Conservation (phyloP, 148 eudicot genomes). For the Pouteria glomerata region DNA sequence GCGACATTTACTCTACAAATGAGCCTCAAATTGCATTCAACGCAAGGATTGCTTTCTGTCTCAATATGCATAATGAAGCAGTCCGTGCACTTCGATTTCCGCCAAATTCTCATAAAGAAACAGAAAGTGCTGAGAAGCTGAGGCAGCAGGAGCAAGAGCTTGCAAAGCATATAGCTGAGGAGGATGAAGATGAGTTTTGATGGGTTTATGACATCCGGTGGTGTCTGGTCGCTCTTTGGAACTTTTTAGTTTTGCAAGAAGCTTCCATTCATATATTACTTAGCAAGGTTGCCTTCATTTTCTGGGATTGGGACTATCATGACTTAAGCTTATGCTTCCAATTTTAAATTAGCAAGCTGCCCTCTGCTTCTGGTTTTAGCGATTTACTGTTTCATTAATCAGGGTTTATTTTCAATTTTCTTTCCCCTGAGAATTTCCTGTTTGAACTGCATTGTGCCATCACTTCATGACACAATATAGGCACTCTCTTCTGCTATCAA, state of each 20-base stretch:
- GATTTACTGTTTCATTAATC: background rate
- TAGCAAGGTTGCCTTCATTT: background rate
- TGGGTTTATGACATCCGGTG: background rate
- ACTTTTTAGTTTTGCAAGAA: background rate
- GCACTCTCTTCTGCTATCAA: too few species aligned
- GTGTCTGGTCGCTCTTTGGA: background rate
- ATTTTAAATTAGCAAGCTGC: background rate
- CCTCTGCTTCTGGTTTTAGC: background rate
- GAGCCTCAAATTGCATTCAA: conserved; percentile 93
- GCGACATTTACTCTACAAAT: conserved; percentile 87
- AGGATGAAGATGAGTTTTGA: conserved; percentile 94
- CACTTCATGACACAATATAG: too few species aligned
- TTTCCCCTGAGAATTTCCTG: too few species aligned
- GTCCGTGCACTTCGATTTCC: conserved; percentile 87
- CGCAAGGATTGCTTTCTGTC: conserved; percentile 89
- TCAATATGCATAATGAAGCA: conserved; percentile 95
- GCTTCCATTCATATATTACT: background rate
- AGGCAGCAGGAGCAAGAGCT: conserved; percentile 97
- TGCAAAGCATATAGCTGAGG: conserved; percentile 94
- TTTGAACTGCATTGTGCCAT: too few species aligned
- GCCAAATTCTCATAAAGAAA: conserved; percentile 83
- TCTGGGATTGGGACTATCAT: too few species aligned
- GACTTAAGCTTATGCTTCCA: background rate
- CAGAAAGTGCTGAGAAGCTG: conserved; percentile 93
- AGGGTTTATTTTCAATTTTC: too few species aligned